Evolutionary conservation across 1,284 basidiomycete species (phyloP), one percentile per base, ranked within the genome.

Genomic region (Ceratobasidium sp.): DNA sequence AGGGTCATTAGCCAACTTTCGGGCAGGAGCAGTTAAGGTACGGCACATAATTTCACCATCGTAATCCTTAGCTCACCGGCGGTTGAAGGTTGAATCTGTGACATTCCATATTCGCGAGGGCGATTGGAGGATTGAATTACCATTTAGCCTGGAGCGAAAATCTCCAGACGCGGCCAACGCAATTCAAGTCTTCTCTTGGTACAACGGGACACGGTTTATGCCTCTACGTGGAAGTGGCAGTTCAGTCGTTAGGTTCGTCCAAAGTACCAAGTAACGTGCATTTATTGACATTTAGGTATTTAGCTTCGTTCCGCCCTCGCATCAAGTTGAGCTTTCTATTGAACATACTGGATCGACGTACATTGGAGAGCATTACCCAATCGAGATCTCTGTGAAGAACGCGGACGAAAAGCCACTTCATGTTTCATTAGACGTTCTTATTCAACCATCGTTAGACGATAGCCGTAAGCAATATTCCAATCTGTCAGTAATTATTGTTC

Each of bases 391-490:
- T 47, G 84, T 95, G 14, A 86, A 82, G 6, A 95, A 94, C 78
- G 78, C 82, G 2, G 94, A 96, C 78, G 86, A 87, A 32, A 83
- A 87, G 21, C 84, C 87, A 23, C 80, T 96, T 23, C 86, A 90
- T 6, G 81, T 93, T n/a, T 80, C 85, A 2, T 82, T 94, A 7
- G 91, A 93, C 73, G 86, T 92, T 1, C 83, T 95, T 59, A 80
- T 96, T 43, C 93, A 95, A 73, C 93, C 94, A 2, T 87, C 88
- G 0, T 91, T 93, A 76, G 93, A 95, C 75, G 87, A 88, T 72
- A 88, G 91, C 26, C 86, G 93, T 93, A 75, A 49, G 88, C 71
- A 6, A 35, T 32, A 14, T 55, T 66, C 30, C 18, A 47, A 58
- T 0, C 26, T 52, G 26, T n/a, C n/a, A 26, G 23, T 28, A n/a